Evolutionary conservation across 345 rosid species (phyloP), one percentile per base, ranked within the genome.

Genomic region (Linum lewisii): DNA sequence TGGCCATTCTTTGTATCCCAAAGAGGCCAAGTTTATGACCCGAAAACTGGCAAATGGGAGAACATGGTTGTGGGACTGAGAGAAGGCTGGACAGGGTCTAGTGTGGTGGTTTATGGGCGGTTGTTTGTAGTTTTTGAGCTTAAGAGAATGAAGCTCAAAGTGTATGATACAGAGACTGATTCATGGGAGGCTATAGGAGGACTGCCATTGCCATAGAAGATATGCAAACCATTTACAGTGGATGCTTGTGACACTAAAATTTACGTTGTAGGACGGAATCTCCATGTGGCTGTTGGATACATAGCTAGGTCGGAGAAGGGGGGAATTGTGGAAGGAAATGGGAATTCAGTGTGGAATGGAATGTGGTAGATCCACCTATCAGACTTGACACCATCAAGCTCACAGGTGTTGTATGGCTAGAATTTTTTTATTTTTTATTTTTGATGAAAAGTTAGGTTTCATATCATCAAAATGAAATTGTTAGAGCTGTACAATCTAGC

Each of bases 61-160:
- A 75, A 63, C 45, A 90, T 90, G 97, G 71, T 87, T 5, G 80
- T 71, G 49, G 95, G 95, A 63, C 57, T 90, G 60, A 73, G 84
- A 63, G 93, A 90, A 80, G 97, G 97, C 18, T 90, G 97, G 97
- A 87, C 95, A 1, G 97, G 97, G 58, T 83, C 95, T 1, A 90
- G 95, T 62, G 88, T 87, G 0, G 93, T 90, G 58, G 75, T 84
- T 13, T 75, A 84, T 21, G 90, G 78, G 14, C 79, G 75, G 59
- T 76, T 90, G 63, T 90, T 90, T 63, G 81, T 87, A 67, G 95
- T 90, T 16, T 80, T 93, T 0, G 95, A 90, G 66, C 77, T 76
- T 6, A 93, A 90, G 78, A 80, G 97, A 58, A 90, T 90, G 97
- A 90, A 90, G 69, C 84, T 90, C 60, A 90, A 90, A 75, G 90